Percentiles rank a stretch among this genome's conserved stretches.
Evolutionary conservation across 305 asterid genomes (phyloP).

Genomic region (Ilex paraguariensis): DNA sequence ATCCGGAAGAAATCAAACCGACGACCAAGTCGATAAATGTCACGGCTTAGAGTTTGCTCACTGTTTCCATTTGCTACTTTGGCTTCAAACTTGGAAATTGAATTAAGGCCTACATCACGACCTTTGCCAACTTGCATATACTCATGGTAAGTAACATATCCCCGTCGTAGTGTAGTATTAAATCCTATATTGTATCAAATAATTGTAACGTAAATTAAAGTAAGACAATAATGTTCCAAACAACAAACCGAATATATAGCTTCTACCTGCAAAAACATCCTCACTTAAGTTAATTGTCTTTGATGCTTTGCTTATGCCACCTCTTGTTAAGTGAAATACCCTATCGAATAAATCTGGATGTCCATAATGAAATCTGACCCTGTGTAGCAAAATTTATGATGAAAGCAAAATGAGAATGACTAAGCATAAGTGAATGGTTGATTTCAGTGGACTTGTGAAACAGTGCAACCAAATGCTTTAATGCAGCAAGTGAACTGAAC

Average conservation of each 20-base stretch:
- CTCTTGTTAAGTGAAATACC: conserved; percentile 91
- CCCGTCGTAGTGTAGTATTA: conserved; percentile 77
- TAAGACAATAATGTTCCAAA: not conserved
- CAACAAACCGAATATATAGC: conserved; percentile 1
- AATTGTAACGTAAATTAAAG: conserved; percentile 5
- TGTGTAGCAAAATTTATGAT: conserved; percentile 26
- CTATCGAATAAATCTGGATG: conserved; percentile 97
- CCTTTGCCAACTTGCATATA: conserved; percentile 99
- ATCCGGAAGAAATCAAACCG: conserved; percentile 95
- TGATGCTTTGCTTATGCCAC: conserved; percentile 99
- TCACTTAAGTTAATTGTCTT: conserved; percentile 90
- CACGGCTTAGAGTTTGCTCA: conserved; percentile 93
- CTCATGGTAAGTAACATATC: conserved; percentile 73
- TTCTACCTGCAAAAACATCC: conserved; percentile 83
- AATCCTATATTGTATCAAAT: conserved; percentile 43
- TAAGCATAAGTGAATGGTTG: not conserved
- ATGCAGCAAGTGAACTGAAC: not conserved
- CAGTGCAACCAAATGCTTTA: not conserved
- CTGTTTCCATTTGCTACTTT: conserved; percentile 94
- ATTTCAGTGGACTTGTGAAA: too few species aligned
- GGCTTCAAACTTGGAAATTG: conserved; percentile 92
- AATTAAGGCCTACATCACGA: conserved; percentile 95
- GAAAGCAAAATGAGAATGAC: not conserved
- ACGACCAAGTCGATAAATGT: conserved; percentile 85
- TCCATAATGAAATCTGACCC: conserved; percentile 97